Evolutionary conservation across 208 protist genomes (phyloP), one percentile per base, ranked within the genome.

Genomic region (Crithidia mellificae): DNA sequence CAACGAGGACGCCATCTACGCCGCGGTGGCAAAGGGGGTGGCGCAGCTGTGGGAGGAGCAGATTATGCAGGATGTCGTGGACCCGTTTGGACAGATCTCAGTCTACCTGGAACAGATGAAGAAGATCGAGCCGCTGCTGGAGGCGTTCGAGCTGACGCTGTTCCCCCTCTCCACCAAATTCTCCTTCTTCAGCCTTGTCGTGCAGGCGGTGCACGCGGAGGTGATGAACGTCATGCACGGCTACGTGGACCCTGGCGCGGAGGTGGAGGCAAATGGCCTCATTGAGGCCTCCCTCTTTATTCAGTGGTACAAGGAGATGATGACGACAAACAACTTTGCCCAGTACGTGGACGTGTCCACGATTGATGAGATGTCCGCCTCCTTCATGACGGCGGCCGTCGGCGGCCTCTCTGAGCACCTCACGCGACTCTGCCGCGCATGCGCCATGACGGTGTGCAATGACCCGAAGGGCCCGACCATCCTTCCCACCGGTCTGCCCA

Each of bases 81-180:
- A 93, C 61, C 88, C 91, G 2, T 80, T 92, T 52, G 30, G 56
- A 4, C 81, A 96, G 49, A 83, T 90, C 25, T 83, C 72, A 30
- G 72, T 84, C 25, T 93, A 90, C 74, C 58, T 96, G 12, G 84
- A 93, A 56, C 88, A 90, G 39, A 93, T 96, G 83, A 93, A 92
- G 64, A 93, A 93, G 57, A 78, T 94, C 6, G 81, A 88, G 57
- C 86, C 86, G 27, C 56, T 96, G 12, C 75, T 96, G 12, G 80
- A 84, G 47, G 91, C 91, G 15, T 77, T 96, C 17, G 83, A 96
- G 67, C 78, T 96, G 50, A 87, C 85, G 22, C 79, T 93, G 41
- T 83, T 93, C 27, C 88, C 91, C 2, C 73, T 93, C 24, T 93
- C 87, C 43, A 87, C 82, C 3, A 78, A 71, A 47, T 85, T 95